phyloP scores from a whole-genome alignment of 1,284 basidiomycete genomes.

The Moesziomyces sp. region DNA sequence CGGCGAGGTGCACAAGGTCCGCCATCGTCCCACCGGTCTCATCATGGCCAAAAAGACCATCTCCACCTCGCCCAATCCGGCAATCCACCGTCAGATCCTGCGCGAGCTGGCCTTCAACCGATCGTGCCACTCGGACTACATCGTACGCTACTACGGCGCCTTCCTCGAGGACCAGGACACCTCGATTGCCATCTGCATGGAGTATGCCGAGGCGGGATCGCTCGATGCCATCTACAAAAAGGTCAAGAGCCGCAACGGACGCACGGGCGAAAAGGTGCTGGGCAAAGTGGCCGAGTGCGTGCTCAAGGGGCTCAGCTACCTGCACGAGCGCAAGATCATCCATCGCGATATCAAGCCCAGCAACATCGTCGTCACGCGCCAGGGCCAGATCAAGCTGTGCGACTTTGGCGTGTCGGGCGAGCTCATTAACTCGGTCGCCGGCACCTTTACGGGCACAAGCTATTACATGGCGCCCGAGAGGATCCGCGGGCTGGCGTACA shows the following conservation, averaged over 20 bases:
- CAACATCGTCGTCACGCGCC: slow-evolving; percentile 86
- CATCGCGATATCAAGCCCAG: slow-evolving; percentile 98
- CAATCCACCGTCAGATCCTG: slow-evolving; percentile 84
- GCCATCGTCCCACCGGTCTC: slow-evolving; percentile 78
- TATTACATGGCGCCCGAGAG: slow-evolving; percentile 99
- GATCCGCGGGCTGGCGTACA: slow-evolving; percentile 87
- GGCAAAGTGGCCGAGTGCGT: slow-evolving; percentile 92
- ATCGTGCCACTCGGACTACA: slow-evolving; percentile 84
- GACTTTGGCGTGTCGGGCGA: slow-evolving; percentile 98
- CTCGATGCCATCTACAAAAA: slow-evolving; percentile 87
- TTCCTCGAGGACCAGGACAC: slow-evolving; percentile 92
- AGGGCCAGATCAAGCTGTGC: slow-evolving; percentile 88
- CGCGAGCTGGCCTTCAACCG: slow-evolving; percentile 92
- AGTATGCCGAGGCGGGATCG: slow-evolving; percentile 83
- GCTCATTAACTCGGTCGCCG: slow-evolving; percentile 87
- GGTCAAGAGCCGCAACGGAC: slow-evolving; percentile 79
- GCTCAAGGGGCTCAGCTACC: slow-evolving; percentile 88
- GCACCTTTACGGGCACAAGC: slow-evolving; percentile 95
- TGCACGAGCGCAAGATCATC: slow-evolving; percentile 90
- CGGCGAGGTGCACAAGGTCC: slow-evolving; percentile 92
- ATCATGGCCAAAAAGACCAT: slow-evolving; percentile 97
- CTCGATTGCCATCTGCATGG: slow-evolving; percentile 96
- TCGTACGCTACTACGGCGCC: slow-evolving; percentile 91
- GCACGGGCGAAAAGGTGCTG: slow-evolving; percentile 90
- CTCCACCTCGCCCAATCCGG: slow-evolving; percentile 89